Evolutionary conservation across 1,284 basidiomycete genomes (phyloP).

Genomic region (Earliella scabrosa): DNA sequence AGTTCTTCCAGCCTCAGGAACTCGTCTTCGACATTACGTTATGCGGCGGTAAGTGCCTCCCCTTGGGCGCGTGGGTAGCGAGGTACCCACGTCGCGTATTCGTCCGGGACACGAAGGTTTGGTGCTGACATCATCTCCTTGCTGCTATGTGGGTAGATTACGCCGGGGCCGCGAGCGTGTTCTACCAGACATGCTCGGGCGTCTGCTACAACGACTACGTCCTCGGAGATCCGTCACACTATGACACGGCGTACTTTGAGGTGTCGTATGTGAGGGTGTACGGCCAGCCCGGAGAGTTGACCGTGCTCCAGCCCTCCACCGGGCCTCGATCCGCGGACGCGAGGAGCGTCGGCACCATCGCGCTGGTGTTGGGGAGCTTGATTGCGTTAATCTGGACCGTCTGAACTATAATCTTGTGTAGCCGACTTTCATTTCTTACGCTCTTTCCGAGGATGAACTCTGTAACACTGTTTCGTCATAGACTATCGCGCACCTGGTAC

Average conservation of each 20-base stretch:
- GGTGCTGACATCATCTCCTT: constrained; percentile 10
- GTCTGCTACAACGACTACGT: constrained; percentile 79
- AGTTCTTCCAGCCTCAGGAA: constrained; percentile 68
- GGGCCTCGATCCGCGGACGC: constrained; percentile 26
- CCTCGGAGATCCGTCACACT: constrained; percentile 65
- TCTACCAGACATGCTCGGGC: constrained; percentile 68
- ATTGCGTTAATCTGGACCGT: constrained; percentile 15
- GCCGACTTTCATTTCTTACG: background rate
- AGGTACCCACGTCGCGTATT: background rate
- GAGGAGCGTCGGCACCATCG: constrained; percentile 4
- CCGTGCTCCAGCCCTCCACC: constrained; percentile 29
- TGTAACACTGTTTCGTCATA: background rate
- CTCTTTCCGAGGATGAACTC: background rate
- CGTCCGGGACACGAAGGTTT: background rate
- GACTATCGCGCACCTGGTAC: no score
- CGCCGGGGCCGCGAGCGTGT: constrained; percentile 50
- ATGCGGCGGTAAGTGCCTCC: constrained; percentile 59
- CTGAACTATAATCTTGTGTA: constrained; percentile 1
- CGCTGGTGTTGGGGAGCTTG: constrained; percentile 18
- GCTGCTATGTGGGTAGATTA: constrained; percentile 24
- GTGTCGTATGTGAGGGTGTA: constrained; percentile 65
- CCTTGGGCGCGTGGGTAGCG: background rate
- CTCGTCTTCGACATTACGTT: constrained; percentile 79
- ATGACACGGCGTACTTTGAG: constrained; percentile 79
- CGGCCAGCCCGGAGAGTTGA: constrained; percentile 38